A percentile compares a stretch with the other conserved stretches of the same genome.
phyloP scores from a whole-genome alignment of 331 rosid genomes.

The Acacia concinna region DNA sequence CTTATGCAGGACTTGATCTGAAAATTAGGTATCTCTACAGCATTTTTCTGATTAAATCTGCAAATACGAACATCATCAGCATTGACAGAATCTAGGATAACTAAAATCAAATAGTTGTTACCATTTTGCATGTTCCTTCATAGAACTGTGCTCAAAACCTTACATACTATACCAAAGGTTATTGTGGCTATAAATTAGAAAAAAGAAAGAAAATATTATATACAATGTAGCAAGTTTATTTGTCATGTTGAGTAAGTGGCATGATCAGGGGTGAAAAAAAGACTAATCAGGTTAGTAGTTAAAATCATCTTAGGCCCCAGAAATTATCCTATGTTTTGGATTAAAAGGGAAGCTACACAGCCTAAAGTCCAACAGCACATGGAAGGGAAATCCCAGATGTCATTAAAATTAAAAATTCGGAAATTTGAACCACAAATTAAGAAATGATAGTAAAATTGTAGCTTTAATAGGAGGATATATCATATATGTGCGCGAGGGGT shows the following conservation, averaged over 20 bases:
- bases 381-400: not conserved
- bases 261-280: not conserved
- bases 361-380: not conserved
- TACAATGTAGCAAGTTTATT: not conserved
- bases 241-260: not conserved
- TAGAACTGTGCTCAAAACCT: not conserved
- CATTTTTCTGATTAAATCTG: slow-evolving; percentile 36
- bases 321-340: not conserved
- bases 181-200: not conserved
- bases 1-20: slow-evolving; percentile 24
- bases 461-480: not conserved
- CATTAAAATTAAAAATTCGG: not conserved
- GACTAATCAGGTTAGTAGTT: not conserved
- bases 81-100: slow-evolving; percentile 12
- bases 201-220: not conserved
- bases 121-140: not conserved
- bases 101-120: slow-evolving; percentile 3
- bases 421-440: not conserved
- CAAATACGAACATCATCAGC: slow-evolving; percentile 21
- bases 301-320: not conserved
- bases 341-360: not conserved
- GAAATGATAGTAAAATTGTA: not conserved
- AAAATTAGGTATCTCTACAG: slow-evolving; percentile 35
- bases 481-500: not conserved
- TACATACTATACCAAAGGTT: not conserved